phyloP scores from a whole-genome alignment of 2,329 filamentous ascomycete species.

The Trichophyton verrucosum region DNA sequence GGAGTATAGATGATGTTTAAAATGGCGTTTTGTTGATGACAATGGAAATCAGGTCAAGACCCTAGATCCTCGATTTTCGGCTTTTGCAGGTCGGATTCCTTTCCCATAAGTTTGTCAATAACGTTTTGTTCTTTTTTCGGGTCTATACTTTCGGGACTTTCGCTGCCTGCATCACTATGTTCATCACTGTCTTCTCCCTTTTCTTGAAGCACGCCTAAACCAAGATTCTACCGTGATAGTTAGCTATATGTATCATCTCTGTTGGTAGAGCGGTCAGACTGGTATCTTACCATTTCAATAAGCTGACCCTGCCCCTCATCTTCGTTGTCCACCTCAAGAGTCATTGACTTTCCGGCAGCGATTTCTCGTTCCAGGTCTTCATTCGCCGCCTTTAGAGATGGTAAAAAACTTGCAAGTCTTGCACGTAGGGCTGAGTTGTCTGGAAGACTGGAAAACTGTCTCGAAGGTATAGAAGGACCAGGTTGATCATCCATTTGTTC shows the following conservation, averaged over 20 bases:
- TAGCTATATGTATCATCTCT: conserved; percentile 4
- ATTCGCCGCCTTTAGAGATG: conserved; percentile 33
- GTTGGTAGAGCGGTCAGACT: neutral
- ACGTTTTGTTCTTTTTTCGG: conserved; percentile 19
- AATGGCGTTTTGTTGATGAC: neutral
- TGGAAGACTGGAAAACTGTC: conserved; percentile 24
- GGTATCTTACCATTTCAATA: conserved; percentile 14
- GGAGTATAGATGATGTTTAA: neutral
- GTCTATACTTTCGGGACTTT: conserved; percentile 7
- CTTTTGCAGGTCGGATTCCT: conserved; percentile 20
- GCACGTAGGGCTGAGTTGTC: conserved; percentile 23
- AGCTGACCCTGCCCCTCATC: conserved; percentile 9
- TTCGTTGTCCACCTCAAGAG: conserved; percentile 9
- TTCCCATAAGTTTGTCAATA: conserved; percentile 28
- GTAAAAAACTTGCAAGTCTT: conserved; percentile 31
- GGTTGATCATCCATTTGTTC: neutral
- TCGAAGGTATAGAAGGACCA: conserved; percentile 11
- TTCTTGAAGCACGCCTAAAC: conserved; percentile 35
- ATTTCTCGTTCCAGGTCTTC: conserved; percentile 30
- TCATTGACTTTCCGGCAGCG: conserved; percentile 19
- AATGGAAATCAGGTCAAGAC: neutral
- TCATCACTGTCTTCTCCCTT: conserved; percentile 15
- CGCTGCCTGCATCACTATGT: conserved; percentile 8
- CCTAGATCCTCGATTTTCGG: conserved; percentile 29
- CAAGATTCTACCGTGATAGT: conserved; percentile 26